Evolutionary conservation across 805 yeast species (phyloP), one percentile per base, ranked within the genome.

Genomic region (Myxozyma neglecta): DNA sequence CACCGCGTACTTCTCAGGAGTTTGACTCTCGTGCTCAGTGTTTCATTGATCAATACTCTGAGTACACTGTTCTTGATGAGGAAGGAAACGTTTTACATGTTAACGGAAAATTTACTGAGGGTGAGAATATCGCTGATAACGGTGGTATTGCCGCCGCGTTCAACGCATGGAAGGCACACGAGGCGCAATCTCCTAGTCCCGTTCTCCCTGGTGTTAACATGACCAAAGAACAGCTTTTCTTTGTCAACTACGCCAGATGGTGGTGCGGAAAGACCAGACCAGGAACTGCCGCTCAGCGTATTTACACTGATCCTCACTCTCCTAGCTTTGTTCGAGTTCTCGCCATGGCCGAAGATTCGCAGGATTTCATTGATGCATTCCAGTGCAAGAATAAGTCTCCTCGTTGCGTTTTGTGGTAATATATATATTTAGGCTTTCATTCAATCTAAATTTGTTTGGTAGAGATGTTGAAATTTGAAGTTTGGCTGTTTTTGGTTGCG

Each of bases 371-470:
- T 29, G 64, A 64, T 37, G 68, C 68, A 36, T 64, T 64, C 64
- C 63, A 63, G 50, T 64, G 68, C 58, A 52, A 46, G 51, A 56
- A 53, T 46, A 64, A 63, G 52, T 18, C 45, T 52, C 67, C 66
- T 3, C 53, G 57, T 32, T 64, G 68, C 56, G 67, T 59, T 9
- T 47, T 64, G 55, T 64, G 68, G 60, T 93, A 49, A 16, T 29
- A 29, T 18, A 2, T 6, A 3, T 6, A 24, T 3, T 8, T 6
- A 8, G 20, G 14, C n/a, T 29, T 47, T 35, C n/a, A 20, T n/a
- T 14, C 1, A 48, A 11, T 48, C 4, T 48, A n/a, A 29, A 48
- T 4, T 6, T 29, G 29, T n/a, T 48, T 18, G 20, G 9, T n/a
- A 36, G 9, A n/a, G 44, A 32, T 20, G 14, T 43, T 37, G 9